Evolutionary conservation across 345 rosid species (phyloP).

Genomic region (Hibiscus mutabilis): DNA sequence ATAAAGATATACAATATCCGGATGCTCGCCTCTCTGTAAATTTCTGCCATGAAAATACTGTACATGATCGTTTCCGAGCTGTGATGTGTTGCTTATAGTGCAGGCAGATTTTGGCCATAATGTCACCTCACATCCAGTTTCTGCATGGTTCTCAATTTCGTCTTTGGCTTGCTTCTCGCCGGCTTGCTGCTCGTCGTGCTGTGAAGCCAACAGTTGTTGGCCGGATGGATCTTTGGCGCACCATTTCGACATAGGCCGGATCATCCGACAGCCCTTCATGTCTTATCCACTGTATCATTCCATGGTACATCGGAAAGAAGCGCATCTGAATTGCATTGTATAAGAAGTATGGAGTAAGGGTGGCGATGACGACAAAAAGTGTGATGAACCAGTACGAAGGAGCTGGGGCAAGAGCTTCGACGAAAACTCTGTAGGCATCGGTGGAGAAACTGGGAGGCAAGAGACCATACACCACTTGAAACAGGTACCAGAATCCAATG

Average conservation of each 20-base stretch:
- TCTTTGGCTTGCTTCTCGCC: slow-evolving; percentile 28
- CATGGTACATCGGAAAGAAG: slow-evolving; percentile 92
- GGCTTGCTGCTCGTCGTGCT: slow-evolving; percentile 43
- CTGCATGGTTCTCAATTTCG: neutral
- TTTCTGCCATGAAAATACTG: slow-evolving; percentile 4
- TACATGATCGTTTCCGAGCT: neutral
- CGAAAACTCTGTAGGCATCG: slow-evolving; percentile 59
- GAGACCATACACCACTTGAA: slow-evolving; percentile 54
- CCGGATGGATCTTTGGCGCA: slow-evolving; percentile 65
- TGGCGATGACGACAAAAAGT: slow-evolving; percentile 37
- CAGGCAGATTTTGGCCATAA: neutral
- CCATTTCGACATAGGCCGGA: slow-evolving; percentile 60
- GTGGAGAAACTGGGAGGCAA: slow-evolving; percentile 32
- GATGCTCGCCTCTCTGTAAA: neutral
- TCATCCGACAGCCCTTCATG: slow-evolving; percentile 58
- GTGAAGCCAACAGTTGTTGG: slow-evolving; percentile 73
- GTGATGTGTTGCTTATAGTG: neutral
- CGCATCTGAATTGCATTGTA: slow-evolving; percentile 59
- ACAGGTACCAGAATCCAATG: slow-evolving; percentile 59
- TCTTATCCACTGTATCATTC: slow-evolving; percentile 79
- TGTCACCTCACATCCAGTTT: neutral
- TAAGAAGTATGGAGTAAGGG: slow-evolving; percentile 60
- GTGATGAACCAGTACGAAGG: slow-evolving; percentile 69
- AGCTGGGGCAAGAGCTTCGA: slow-evolving; percentile 72
- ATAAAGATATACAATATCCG: slow-evolving; percentile 13